A percentile compares a stretch with the other conserved stretches of the same genome.
phyloP scores from a whole-genome alignment of 1,139 yeast genomes.

The Komagataea norvegica region DNA sequence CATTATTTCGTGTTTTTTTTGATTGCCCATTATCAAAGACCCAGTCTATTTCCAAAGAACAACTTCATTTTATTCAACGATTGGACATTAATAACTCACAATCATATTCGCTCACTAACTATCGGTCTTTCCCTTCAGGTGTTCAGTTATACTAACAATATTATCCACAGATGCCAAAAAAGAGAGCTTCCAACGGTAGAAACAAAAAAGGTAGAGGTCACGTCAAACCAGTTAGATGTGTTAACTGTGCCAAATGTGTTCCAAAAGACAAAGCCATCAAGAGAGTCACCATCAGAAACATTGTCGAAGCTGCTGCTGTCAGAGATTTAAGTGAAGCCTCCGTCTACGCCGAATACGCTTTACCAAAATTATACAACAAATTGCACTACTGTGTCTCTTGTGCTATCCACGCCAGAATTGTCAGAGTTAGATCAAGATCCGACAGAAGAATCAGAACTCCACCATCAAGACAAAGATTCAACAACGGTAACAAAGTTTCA shows the following conservation, averaged over 20 bases:
- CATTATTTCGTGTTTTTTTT: too few relatives aligned
- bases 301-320: conserved; percentile 99
- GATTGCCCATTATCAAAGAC: too few relatives aligned
- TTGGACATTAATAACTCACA: too few relatives aligned
- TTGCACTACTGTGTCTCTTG: conserved; percentile 99
- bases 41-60: too few relatives aligned
- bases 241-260: conserved; percentile 99
- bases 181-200: conserved; percentile 99
- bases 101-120: too few relatives aligned
- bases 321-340: conserved; percentile 99
- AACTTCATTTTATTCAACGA: too few relatives aligned
- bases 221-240: conserved; percentile 99
- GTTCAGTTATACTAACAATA: conserved; percentile 15
- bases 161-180: conserved; percentile 82
- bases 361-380: conserved; percentile 99
- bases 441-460: conserved; percentile 99
- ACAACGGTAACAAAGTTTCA: conserved; percentile 92
- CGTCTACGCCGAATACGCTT: conserved; percentile 97
- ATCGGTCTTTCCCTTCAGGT: too few relatives aligned
- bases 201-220: conserved; percentile 99
- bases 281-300: conserved; percentile 99
- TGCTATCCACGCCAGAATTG: conserved; percentile 99
- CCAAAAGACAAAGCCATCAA: conserved; percentile 99
- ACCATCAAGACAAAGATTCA: conserved; percentile 98
- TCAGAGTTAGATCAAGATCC: conserved; percentile 98